Percentiles rank a stretch among this genome's conserved stretches.
These are phyloP conservation scores for Malus asiatica DNA, from an alignment of 306 rosid genomes.

Conservation along the genomic window DNA sequence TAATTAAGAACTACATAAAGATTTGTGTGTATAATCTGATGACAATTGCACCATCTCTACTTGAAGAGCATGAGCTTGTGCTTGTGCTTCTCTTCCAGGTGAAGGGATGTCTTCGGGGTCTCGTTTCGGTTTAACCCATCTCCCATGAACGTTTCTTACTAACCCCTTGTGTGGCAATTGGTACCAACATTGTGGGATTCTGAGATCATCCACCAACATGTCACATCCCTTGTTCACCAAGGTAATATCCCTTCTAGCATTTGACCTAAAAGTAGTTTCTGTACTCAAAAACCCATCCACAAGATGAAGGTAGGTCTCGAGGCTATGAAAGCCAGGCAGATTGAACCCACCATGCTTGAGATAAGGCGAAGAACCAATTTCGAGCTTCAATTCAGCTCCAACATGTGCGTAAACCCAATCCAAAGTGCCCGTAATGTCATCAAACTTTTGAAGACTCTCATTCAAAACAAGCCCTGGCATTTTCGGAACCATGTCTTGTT, in stretches of 20 bases:
- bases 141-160: constrained; percentile 51
- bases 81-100: constrained; percentile 22
- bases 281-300: constrained; percentile 43
- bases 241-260: constrained; percentile 52
- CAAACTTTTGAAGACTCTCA: constrained; percentile 32
- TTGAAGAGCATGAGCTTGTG: constrained; percentile 5
- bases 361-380: constrained; percentile 46
- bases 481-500: constrained; percentile 53
- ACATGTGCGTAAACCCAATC: constrained; percentile 60
- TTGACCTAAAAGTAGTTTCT: constrained; percentile 26
- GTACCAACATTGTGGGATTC: constrained; percentile 60
- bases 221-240: constrained; percentile 65
- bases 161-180: constrained; percentile 56
- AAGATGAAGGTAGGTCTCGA: constrained; percentile 66
- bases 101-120: constrained; percentile 63
- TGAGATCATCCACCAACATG: constrained; percentile 52
- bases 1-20: neutral
- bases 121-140: constrained; percentile 73
- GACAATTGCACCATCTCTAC: neutral
- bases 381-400: constrained; percentile 44
- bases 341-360: constrained; percentile 39
- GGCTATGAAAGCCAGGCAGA: constrained; percentile 43
- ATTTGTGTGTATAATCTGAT: constrained; percentile 9
- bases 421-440: constrained; percentile 30
- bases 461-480: constrained; percentile 57